Base-by-base conservation (phyloP, 352 stramenopile species). In the Chrysophaeum taylorii region DNA sequence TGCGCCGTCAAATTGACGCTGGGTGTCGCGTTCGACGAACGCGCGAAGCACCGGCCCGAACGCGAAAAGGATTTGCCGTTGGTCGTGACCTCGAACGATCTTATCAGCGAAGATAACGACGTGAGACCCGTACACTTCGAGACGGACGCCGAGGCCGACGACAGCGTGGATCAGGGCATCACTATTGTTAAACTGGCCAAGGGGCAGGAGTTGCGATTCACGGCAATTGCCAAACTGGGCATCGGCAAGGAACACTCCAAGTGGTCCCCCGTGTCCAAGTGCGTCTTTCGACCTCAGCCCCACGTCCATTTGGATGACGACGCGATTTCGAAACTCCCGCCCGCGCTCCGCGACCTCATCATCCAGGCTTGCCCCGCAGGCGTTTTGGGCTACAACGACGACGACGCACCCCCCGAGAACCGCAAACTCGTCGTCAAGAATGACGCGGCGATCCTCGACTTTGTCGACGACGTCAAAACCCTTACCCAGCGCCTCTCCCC, bases 211-310 rank as follows among this genome's bases (percentile, higher is more conserved):
- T 80, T 98, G 36, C 94, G 94, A 74, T 83, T 97, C 39, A 94
- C 93, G 60, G 92, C 91, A 12, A 93, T 96, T 68, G 94, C 92
- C 60, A 92, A 95, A 68, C 85, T 94, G 85, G 92, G 93, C 9
- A 95, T 96, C 43, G 88, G 85, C 75, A 98, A 97, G 79, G 92
- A 97, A 78, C 93, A 98, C 76, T 90, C 92, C 72, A 97, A 97
- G 84, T 98, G 92, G 92, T 95, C 85, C 42, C 92, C 93, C 0
- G 92, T 97, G 4, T 63, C 25, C 9, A 35, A 38, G 33, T 63
- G 52, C 52, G 52, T 63, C 52, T 63, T 63, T 23, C 52, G 52
- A 2, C 52, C 52, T 15, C 15, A 36, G 52, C 52, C 52, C 27
- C 15, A 36, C 9, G 33, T 63, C 33, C 36, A 7, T 23, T 63